Percentiles rank a stretch among this genome's conserved stretches.
Evolutionary conservation across 768 basidiomycete species (phyloP).

Genomic region (Mycena capillaripes): DNA sequence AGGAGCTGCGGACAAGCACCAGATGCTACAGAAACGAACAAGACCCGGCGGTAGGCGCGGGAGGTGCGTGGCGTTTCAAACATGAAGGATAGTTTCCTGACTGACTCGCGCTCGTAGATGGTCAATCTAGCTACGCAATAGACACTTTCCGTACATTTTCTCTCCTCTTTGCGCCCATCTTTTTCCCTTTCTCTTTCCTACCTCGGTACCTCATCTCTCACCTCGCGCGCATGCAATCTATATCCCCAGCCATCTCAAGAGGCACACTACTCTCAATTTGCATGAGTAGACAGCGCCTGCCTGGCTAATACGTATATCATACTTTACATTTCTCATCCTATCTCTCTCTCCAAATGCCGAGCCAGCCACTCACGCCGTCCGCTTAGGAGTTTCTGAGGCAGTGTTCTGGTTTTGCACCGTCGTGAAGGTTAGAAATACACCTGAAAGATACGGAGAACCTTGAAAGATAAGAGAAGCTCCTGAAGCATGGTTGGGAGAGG

Average conservation of each 20-base stretch:
- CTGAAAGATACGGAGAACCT: too few species aligned
- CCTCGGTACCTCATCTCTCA: constrained; percentile 48
- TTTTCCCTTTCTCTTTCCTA: constrained; percentile 37
- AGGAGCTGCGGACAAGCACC: constrained; percentile 81
- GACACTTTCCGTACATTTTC: constrained; percentile 41
- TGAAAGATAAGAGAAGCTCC: too few species aligned
- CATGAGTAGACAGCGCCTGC: constrained; percentile 39
- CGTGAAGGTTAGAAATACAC: too few species aligned
- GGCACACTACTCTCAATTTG: constrained; percentile 39
- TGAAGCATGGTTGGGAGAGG: too few species aligned
- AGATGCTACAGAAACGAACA: constrained; percentile 84
- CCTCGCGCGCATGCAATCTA: constrained; percentile 67
- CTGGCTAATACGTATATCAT: constrained; percentile 31
- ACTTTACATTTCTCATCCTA: constrained; percentile 27
- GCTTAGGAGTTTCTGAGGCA: constrained; percentile 1
- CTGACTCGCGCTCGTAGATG: constrained; percentile 63
- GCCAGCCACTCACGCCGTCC: constrained; percentile 37
- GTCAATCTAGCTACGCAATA: constrained; percentile 85
- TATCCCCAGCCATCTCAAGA: constrained; percentile 45
- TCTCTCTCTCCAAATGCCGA: constrained; percentile 29
- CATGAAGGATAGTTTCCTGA: background rate
- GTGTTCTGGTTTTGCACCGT: too few species aligned
- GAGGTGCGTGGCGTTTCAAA: constrained; percentile 69
- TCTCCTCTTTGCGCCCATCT: constrained; percentile 42
- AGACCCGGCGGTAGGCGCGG: constrained; percentile 92